Conservation (phyloP, 345 rosid species). For the Eucalyptus victrix region DNA sequence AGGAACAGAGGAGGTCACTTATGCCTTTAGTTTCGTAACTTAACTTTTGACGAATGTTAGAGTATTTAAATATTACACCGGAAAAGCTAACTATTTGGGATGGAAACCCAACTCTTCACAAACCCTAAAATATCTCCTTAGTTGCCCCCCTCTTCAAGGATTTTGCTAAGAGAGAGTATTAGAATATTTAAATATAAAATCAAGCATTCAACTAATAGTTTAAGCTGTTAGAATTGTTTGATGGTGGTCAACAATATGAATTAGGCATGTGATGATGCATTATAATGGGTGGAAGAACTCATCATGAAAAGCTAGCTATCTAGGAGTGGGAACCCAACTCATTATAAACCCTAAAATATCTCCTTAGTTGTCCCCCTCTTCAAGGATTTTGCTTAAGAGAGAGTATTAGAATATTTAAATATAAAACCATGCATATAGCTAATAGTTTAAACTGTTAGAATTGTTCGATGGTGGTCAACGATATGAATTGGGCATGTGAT, state of each 20-base stretch:
- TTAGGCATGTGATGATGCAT: neutral
- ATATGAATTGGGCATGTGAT: neutral
- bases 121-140: no score
- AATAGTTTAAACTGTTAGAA: neutral
- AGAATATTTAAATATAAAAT: neutral
- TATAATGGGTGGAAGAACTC: no score
- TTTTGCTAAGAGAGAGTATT: neutral
- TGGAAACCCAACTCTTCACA: no score
- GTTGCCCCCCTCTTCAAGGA: no score
- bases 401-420: neutral
- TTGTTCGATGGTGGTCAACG: neutral
- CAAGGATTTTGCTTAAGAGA: neutral
- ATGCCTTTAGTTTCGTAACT: neutral
- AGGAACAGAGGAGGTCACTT: neutral
- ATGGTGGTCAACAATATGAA: neutral
- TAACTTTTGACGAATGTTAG: neutral
- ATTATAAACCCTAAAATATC: no score
- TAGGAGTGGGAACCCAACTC: no score
- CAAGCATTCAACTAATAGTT: neutral
- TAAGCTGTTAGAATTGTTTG: neutral
- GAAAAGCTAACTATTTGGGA: no score
- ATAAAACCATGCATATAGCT: neutral
- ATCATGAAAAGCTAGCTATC: no score
- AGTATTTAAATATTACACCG: neutral
- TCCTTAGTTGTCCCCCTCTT: no score